Conservation (phyloP, 768 basidiomycete species). For the Auricularia sp. region DNA sequence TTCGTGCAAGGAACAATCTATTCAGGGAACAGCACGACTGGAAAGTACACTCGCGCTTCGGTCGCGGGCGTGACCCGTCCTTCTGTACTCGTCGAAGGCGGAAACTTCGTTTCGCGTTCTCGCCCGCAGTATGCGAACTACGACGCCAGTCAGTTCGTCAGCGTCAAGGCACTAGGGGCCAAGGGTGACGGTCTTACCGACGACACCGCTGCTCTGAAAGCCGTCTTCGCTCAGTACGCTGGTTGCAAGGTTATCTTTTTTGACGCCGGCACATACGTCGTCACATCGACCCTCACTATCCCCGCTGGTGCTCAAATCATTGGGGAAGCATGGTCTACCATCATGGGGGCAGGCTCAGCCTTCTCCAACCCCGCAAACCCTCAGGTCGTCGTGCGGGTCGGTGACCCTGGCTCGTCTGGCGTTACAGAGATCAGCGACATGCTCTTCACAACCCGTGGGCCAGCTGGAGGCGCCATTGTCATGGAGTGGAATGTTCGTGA, state of each 20-base stretch:
- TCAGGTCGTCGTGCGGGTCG: slow-evolving; percentile 12
- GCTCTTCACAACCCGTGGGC: slow-evolving; percentile 10
- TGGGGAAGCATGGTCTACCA: slow-evolving; percentile 14
- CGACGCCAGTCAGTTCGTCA: slow-evolving; percentile 10
- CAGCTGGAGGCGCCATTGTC: slow-evolving; percentile 14
- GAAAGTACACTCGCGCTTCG: slow-evolving; percentile 3
- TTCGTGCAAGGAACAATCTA: slow-evolving; percentile 14
- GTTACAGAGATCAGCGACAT: slow-evolving; percentile 14
- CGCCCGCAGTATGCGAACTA: slow-evolving; percentile 6
- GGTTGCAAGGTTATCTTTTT: slow-evolving; percentile 15
- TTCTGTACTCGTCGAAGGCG: slow-evolving; percentile 6
- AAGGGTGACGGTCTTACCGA: slow-evolving; percentile 15
- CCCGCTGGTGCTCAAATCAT: slow-evolving; percentile 14
- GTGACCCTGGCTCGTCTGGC: slow-evolving; percentile 11
- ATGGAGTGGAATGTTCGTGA: slow-evolving; percentile 15
- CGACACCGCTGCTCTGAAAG: slow-evolving; percentile 15
- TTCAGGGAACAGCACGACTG: slow-evolving; percentile 3
- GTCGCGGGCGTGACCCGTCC: slow-evolving; percentile 9
- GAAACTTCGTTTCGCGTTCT: slow-evolving; percentile 2
- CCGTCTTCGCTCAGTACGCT: slow-evolving; percentile 9
- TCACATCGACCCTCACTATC: slow-evolving; percentile 12
- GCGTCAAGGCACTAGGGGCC: slow-evolving; percentile 11
- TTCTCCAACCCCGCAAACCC: slow-evolving; percentile 12
- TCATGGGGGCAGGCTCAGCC: slow-evolving; percentile 9
- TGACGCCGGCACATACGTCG: slow-evolving; percentile 12